Evolutionary conservation across 2,329 filamentous ascomycete genomes (phyloP), one percentile per base, ranked within the genome.

Genomic region (Hypomyces perniciosus): DNA sequence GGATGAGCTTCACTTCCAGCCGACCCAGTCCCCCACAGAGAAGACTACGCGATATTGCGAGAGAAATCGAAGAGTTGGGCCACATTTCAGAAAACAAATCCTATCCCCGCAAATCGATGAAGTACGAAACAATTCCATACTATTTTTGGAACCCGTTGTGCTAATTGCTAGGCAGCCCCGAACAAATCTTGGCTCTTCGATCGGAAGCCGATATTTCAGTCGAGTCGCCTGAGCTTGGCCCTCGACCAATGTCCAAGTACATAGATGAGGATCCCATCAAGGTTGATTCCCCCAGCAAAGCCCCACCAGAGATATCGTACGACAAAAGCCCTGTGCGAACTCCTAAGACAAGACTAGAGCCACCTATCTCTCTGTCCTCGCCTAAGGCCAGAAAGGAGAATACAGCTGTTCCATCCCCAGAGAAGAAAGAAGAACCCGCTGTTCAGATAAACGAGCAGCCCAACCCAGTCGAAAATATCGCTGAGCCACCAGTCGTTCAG

Each of bases 201-300:
- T 71, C 72, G 35, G 72, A 77, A 43, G 73, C 71, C 9, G 70
- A 74, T 41, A 69, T 74, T 45, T 72, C 73, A 33, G 74, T 73
- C 41, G 80, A 85, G 38, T 88, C 85, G 3, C 84, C 85, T 5
- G 84, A 89, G 51, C 75, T 90, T 41, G 85, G 85, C 0, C 78
- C 82, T 4, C 81, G 81, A 5, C 78, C 80, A 1, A 71, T 80
- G 41, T 83, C 79, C 7, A 73, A 77, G 51, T 80, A 77, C 55
- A 74, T 82, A n/a, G 75, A 82, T 34, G 73, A 77, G 47, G 77
- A 81, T 45, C 73, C 74, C 1, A 68, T 78, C 31, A 79, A 81
- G 57, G 65, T 76, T 51, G 75, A 80, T 56, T 73, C 80, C 5
- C 74, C 78, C 1, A 65, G 56, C 38, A 65, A 57, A 38, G 55